Conservation (phyloP, 2,329 filamentous ascomycete genomes). For the Colletotrichum tanaceti region DNA sequence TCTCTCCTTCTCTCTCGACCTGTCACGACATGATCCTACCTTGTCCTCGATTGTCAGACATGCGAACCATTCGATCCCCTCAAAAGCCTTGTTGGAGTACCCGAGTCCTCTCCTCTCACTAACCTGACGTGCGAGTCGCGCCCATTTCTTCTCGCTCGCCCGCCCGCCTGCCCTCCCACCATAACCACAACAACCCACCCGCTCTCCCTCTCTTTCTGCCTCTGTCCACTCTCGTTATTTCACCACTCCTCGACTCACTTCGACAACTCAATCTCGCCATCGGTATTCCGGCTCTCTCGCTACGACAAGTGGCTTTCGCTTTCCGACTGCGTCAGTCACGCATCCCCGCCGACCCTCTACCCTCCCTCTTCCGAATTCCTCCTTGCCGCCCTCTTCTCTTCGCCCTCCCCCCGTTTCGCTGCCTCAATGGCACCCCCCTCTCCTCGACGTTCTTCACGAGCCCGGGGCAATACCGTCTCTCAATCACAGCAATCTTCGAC, state of each 20-base stretch:
- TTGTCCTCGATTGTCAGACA: constrained; percentile 38
- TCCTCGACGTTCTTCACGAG: constrained; percentile 91
- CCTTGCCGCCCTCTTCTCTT: constrained; percentile 25
- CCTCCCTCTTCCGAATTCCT: constrained; percentile 48
- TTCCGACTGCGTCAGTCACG: constrained; percentile 48
- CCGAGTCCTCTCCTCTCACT: constrained; percentile 39
- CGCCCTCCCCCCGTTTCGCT: constrained; percentile 27
- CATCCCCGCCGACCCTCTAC: constrained; percentile 47
- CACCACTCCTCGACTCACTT: constrained; percentile 41
- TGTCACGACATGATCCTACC: constrained; percentile 40
- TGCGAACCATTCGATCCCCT: constrained; percentile 40
- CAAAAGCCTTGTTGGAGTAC: constrained; percentile 37
- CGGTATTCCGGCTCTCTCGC: constrained; percentile 42
- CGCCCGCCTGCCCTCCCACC: constrained; percentile 33
- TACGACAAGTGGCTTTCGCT: constrained; percentile 49
- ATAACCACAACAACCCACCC: constrained; percentile 41
- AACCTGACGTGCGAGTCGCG: constrained; percentile 39
- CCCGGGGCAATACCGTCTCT: constrained; percentile 80
- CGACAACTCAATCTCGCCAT: constrained; percentile 48
- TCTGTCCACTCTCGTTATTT: constrained; percentile 35
- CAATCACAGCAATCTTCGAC: constrained; percentile 82
- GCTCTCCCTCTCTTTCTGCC: not conserved
- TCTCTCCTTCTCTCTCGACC: constrained; percentile 17
- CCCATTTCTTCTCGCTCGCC: constrained; percentile 37
- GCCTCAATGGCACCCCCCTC: constrained; percentile 70